phyloP scores from a whole-genome alignment of 495 filamentous ascomycete species.

The Aspergillus bertholletiae region DNA sequence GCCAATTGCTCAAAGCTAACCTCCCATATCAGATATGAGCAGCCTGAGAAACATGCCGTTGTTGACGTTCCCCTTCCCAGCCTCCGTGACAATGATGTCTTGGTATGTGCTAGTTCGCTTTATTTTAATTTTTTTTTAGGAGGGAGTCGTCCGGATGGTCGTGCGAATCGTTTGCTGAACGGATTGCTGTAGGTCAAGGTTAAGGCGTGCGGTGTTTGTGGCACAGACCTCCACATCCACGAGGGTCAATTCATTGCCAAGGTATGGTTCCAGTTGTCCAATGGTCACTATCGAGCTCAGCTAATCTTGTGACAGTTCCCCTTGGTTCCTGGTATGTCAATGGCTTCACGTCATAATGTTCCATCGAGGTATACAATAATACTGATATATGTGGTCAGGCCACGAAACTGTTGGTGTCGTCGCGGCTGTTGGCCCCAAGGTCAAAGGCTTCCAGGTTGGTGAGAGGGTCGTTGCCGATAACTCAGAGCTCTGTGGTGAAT shows the following conservation, averaged over 20 bases:
- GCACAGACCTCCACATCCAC: conserved; percentile 65
- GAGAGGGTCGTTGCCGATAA: conserved; percentile 59
- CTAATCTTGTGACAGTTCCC: conserved; percentile 41
- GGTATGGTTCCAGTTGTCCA: conserved; percentile 28
- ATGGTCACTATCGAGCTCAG: no score
- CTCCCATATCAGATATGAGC: conserved; percentile 49
- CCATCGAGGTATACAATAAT: neutral
- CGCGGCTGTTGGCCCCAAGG: conserved; percentile 51
- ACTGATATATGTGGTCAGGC: conserved; percentile 17
- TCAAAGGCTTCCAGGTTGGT: conserved; percentile 60
- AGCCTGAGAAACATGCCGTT: conserved; percentile 55
- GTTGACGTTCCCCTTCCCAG: conserved; percentile 59
- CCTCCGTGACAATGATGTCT: conserved; percentile 56
- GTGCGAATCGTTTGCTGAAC: neutral
- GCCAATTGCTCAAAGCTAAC: neutral
- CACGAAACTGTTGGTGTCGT: conserved; percentile 51
- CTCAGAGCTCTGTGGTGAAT: conserved; percentile 64
- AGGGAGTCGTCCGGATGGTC: no score
- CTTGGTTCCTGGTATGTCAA: conserved; percentile 43
- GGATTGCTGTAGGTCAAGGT: conserved; percentile 50
- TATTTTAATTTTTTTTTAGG: no score
- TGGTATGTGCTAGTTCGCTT: no score
- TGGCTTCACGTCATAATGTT: neutral
- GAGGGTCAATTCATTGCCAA: conserved; percentile 61
- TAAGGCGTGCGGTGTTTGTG: conserved; percentile 69